Evolutionary conservation across 257 asterid species (phyloP), one percentile per base, ranked within the genome.

Genomic region (Solanum arcanum): DNA sequence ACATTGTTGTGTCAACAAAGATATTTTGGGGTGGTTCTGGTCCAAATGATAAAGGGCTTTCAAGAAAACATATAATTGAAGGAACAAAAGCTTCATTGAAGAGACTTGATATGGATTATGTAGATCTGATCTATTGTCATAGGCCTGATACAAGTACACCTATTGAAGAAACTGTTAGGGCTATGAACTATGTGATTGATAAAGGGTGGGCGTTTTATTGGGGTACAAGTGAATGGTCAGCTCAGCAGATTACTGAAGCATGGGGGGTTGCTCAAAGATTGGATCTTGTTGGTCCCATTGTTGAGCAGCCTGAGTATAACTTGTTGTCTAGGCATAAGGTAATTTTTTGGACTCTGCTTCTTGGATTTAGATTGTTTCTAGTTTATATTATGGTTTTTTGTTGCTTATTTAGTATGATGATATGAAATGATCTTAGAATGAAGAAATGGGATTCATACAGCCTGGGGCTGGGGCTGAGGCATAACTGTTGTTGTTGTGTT

Each of bases 181-280:
- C 99, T 46, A 96, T 97, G 99, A 97, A 96, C 83, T 47, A 94
- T 86, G 99, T 97, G 78, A 97, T 97, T 90, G 99, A 97, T 87
- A 91, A 97, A 84, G 99, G 99, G 1, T 96, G 97, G 99, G 99
- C 99, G 15, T 96, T 89, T 88, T 97, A 97, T 84, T 96, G 99
- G 99, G 99, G 99, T 14, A 97, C 99, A 0, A 97, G 99, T 78
- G 99, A 97, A 90, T 97, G 99, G 99, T 93, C 97, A 49, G 94
- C 99, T 33, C 98, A 97, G 91, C 98, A 96, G 98, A 96, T 97
- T 70, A 97, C 99, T 18, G 99, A 97, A 92, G 99, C 99, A 21
- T 97, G 99, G 98, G 92, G 95, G 39, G 94, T 91, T 74, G 99
- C 99, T 27, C 90, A 94, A 47, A 92, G 96, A 89, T 89, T 96